Evolutionary conservation across 2,329 filamentous ascomycete genomes (phyloP).

Genomic region (Diplocarpon mali): DNA sequence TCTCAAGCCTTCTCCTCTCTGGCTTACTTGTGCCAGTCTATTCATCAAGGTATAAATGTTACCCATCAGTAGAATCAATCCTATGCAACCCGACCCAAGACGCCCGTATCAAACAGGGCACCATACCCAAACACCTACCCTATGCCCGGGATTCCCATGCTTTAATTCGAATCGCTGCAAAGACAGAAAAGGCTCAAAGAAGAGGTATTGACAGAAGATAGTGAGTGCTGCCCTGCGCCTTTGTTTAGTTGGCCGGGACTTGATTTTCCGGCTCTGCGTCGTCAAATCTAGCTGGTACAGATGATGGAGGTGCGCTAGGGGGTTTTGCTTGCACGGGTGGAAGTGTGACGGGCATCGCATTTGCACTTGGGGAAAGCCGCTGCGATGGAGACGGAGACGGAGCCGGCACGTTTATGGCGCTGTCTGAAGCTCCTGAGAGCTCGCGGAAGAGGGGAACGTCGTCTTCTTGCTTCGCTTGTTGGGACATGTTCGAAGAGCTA

Average conservation of each 20-base stretch:
- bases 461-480: constrained; percentile 4
- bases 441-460: constrained; percentile 10
- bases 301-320: constrained; percentile 41
- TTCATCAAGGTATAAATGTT: too few species aligned
- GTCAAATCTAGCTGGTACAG: constrained; percentile 26
- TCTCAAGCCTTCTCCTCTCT: too few species aligned
- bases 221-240: not conserved
- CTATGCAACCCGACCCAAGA: constrained; percentile 2
- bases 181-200: not conserved
- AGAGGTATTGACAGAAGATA: constrained; percentile 1
- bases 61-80: too few species aligned
- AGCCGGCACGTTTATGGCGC: constrained; percentile 7
- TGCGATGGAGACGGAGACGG: constrained; percentile 13
- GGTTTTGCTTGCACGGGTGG: constrained; percentile 14
- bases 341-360: constrained; percentile 17
- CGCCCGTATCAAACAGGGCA: constrained; percentile 1
- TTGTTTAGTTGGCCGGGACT: not conserved
- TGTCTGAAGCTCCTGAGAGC: constrained; percentile 12
- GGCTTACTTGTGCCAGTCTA: too few species aligned
- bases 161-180: not conserved
- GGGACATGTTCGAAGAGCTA: constrained; percentile 18
- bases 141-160: not conserved
- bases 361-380: constrained; percentile 12
- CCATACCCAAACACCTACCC: constrained; percentile 4
- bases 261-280: constrained; percentile 7